phyloP scores from a whole-genome alignment of 306 rosid species.

The Psophocarpus tetragonolobus region DNA sequence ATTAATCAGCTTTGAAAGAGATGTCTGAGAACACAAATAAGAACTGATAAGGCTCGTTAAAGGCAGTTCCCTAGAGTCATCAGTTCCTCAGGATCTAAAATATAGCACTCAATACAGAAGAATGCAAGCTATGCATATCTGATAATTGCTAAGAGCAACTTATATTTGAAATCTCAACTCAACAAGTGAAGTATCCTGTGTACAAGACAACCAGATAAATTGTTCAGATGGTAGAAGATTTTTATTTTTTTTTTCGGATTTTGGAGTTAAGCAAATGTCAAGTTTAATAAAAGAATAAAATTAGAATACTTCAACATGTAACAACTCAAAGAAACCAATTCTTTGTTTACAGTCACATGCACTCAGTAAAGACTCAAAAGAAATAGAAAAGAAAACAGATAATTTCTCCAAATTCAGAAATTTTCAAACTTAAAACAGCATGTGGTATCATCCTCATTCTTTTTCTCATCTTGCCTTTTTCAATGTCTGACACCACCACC shows the following conservation, averaged over 20 bases:
- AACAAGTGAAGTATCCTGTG: neutral
- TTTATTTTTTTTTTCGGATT: neutral
- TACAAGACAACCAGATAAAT: neutral
- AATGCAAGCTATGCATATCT: neutral
- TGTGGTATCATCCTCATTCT: neutral
- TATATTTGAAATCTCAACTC: neutral
- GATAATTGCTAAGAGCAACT: neutral
- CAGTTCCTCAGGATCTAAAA: neutral
- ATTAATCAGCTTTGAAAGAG: neutral
- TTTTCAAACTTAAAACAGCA: neutral
- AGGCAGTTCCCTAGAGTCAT: neutral
- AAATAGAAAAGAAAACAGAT: neutral
- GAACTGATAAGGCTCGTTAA: neutral
- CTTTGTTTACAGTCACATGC: neutral
- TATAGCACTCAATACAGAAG: neutral
- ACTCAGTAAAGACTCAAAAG: neutral
- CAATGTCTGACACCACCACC: neutral
- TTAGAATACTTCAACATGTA: neutral
- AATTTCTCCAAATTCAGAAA: neutral
- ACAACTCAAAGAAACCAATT: neutral
- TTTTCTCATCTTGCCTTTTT: neutral
- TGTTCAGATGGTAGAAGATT: neutral
- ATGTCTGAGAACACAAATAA: neutral
- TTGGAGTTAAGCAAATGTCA: neutral
- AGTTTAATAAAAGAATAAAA: neutral